Evolutionary conservation across 345 rosid species (phyloP).

Genomic region (Lepidium africanum): DNA sequence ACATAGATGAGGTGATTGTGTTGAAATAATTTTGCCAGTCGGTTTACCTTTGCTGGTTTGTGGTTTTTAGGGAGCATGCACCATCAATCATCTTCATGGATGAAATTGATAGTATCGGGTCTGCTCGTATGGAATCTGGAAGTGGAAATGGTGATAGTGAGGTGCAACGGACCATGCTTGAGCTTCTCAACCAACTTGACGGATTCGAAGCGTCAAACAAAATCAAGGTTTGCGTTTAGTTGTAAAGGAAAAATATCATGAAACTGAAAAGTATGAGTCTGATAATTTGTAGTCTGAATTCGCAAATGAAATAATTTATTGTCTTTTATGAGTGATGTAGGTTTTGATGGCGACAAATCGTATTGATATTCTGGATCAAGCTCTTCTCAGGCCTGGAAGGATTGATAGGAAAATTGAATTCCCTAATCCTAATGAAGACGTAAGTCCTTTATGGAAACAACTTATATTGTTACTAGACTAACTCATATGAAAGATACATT

Average conservation of each 20-base stretch:
- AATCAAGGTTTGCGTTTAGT: conserved; percentile 56
- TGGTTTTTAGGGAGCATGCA: conserved; percentile 71
- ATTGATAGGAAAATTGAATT: conserved; percentile 97
- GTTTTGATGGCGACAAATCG: conserved; percentile 99
- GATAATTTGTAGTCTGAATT: neutral
- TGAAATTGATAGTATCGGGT: conserved; percentile 96
- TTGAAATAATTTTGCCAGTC: neutral
- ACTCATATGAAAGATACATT: neutral
- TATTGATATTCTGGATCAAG: conserved; percentile 96
- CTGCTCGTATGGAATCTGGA: conserved; percentile 99
- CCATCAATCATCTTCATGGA: conserved; percentile 99
- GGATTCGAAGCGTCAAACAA: conserved; percentile 99
- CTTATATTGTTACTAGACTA: neutral
- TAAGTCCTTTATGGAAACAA: neutral
- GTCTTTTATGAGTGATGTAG: conserved; percentile 29
- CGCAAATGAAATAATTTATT: neutral
- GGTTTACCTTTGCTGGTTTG: neutral
- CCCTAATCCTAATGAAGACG: conserved; percentile 97
- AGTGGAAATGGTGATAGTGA: conserved; percentile 99
- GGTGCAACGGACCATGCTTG: conserved; percentile 97
- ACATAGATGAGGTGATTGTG: neutral
- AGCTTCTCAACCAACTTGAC: conserved; percentile 98
- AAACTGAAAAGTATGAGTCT: neutral
- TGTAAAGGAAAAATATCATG: neutral
- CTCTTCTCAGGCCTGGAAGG: conserved; percentile 95